Evolutionary conservation across 208 protist species (phyloP).

Genomic region (Vickermania ingenoplastis): DNA sequence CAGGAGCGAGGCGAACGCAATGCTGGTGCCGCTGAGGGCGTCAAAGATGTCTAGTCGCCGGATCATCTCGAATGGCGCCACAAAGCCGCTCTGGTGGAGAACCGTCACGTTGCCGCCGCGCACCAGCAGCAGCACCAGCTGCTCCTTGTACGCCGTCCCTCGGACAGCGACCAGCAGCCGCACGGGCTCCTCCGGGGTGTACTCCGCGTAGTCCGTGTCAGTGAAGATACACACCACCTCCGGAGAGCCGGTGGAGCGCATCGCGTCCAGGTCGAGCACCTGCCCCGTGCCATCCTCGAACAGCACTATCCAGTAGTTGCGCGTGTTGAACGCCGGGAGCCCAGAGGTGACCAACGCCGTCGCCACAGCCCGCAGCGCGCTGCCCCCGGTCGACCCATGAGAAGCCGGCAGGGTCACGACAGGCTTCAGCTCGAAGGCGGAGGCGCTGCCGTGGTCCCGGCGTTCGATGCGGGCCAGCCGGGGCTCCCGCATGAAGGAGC

Average conservation of each 20-base stretch:
- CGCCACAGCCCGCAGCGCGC: conserved; percentile 23
- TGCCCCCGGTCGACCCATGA: background rate
- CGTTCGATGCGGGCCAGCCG: conserved; percentile 37
- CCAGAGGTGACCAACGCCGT: conserved; percentile 34
- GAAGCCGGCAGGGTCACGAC: background rate
- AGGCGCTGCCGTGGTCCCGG: conserved; percentile 8
- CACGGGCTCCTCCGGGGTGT: conserved; percentile 25
- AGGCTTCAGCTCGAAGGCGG: background rate
- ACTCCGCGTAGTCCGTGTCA: conserved; percentile 45
- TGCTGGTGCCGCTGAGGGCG: conserved; percentile 34
- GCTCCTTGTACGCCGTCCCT: conserved; percentile 58
- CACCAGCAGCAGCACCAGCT: conserved; percentile 33
- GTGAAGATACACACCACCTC: conserved; percentile 34
- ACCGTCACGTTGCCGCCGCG: conserved; percentile 35
- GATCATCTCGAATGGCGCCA: conserved; percentile 22
- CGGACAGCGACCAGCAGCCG: conserved; percentile 32
- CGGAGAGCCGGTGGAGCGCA: conserved; percentile 17
- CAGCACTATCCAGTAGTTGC: conserved; percentile 49
- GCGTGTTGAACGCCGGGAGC: conserved; percentile 56
- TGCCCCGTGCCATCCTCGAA: conserved; percentile 39
- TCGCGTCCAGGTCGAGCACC: conserved; percentile 38
- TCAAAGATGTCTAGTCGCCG: conserved; percentile 31
- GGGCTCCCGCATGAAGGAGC: conserved; percentile 65
- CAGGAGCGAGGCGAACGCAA: conserved; percentile 40
- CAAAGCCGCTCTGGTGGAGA: conserved; percentile 21